A percentile compares a stretch with the other conserved stretches of the same genome.
These are phyloP conservation scores for Syzygium jambos DNA, from an alignment of 345 rosid species.

Conservation along the genomic window DNA sequence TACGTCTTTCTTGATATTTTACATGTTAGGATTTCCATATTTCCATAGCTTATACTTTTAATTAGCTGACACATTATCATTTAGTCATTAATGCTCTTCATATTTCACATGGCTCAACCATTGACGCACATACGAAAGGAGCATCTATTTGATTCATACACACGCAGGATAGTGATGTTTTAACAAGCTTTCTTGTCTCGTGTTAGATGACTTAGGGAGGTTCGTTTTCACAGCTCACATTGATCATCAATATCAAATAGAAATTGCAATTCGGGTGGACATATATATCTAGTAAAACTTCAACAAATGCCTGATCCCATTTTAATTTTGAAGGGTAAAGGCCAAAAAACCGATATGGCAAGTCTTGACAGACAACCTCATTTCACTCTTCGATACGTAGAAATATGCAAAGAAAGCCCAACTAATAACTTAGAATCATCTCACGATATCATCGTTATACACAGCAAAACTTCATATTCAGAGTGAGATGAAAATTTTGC, in stretches of 20 bases:
- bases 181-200: neutral
- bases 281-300: neutral
- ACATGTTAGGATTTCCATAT: too few relatives aligned
- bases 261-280: neutral
- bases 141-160: too few relatives aligned
- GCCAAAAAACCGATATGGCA: neutral
- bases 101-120: too few relatives aligned
- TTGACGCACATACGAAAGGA: too few relatives aligned
- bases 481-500: neutral
- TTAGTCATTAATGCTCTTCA: too few relatives aligned
- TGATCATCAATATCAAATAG: neutral
- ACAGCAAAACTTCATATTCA: neutral
- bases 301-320: neutral
- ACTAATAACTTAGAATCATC: neutral
- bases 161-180: too few relatives aligned
- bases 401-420: neutral
- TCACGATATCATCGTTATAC: neutral
- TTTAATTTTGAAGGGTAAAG: neutral
- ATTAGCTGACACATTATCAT: too few relatives aligned
- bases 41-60: too few relatives aligned
- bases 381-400: neutral
- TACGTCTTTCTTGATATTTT: too few relatives aligned
- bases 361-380: neutral
- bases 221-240: neutral
- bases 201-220: neutral